Base-by-base conservation (phyloP, 1,139 yeast genomes). In the Wickerhamomyces sp. region DNA sequence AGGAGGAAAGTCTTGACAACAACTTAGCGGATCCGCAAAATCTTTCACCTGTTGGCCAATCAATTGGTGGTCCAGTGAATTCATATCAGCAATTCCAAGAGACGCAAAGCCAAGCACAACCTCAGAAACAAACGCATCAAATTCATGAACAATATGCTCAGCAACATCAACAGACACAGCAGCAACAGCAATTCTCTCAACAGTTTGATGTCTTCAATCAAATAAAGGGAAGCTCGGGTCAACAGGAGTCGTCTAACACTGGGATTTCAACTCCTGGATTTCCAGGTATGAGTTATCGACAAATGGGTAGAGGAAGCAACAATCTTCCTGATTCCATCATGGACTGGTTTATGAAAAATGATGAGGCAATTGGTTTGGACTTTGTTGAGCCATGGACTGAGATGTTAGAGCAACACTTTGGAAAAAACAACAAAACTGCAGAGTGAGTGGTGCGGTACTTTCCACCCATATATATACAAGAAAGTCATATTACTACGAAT, bases 341-440 rank as follows among this genome's bases (percentile, higher is more conserved):
- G 56, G 84, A 79, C 39, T 81, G 87, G 84, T 84, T 85, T 51
- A 66, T 78, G 36, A 76, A 72, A 48, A 78, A 80, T 47, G 71
- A 69, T 32, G 68, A 61, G 32, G 65, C 72, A 25, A 78, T 84
- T 25, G 95, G 95, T 15, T 65, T 86, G 36, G 94, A 85, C 41
- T 86, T 86, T 49, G 95, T 85, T 23, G 95, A 84, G 28, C 93
- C 93, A 4, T 81, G 93, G 78, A 83, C 94, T 8, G 89, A 83
- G 54, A 81, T 83, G 71, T 74, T 86, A 35, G 95, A 85, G 54
- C 85, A 79, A 45, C 61, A 54, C 23, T 26, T 51, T 23, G 52
- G 48, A 19, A 51, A 48, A 32, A 26, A 10, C 4, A 25, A 25
- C 13, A 23, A 6, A 23, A 18, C 19, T 26, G 8, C 28, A 39